Conservation (phyloP, 2,329 filamentous ascomycete species). For the Chaetomium globosum region DNA sequence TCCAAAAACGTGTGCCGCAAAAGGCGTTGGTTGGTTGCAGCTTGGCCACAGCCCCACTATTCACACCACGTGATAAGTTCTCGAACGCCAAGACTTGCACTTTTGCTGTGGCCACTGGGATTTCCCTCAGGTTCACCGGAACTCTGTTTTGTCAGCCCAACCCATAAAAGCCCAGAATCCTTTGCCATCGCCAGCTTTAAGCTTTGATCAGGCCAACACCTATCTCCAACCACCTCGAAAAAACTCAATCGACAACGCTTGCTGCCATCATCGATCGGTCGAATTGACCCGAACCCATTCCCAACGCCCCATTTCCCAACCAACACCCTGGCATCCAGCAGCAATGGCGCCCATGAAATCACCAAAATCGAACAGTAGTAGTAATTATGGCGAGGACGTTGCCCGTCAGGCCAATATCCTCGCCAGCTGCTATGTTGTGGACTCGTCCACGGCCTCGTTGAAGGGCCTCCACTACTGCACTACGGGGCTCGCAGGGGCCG, state of each 20-base stretch:
- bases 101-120: slow-evolving; percentile 9
- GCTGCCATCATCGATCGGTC: neutral
- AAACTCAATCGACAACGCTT: neutral
- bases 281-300: neutral
- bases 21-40: slow-evolving; percentile 12
- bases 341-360: slow-evolving; percentile 71
- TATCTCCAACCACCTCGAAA: neutral
- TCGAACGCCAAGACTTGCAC: slow-evolving; percentile 4
- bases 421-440: slow-evolving; percentile 88
- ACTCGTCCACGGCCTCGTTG: slow-evolving; percentile 66
- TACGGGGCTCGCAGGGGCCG: slow-evolving; percentile 76
- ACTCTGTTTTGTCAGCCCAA: slow-evolving; percentile 16
- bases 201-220: neutral
- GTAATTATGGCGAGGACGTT: slow-evolving; percentile 73
- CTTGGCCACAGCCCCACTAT: neutral
- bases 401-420: slow-evolving; percentile 72
- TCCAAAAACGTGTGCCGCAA: slow-evolving; percentile 14
- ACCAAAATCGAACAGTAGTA: slow-evolving; percentile 69
- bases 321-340: slow-evolving; percentile 42
- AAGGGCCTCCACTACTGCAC: slow-evolving; percentile 94
- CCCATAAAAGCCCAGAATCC: neutral
- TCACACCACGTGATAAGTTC: slow-evolving; percentile 5
- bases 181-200: neutral
- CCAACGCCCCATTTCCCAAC: slow-evolving; percentile 10
- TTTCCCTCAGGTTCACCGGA: slow-evolving; percentile 17